Evolutionary conservation across 2,329 filamentous ascomycete species (phyloP), one percentile per base, ranked within the genome.

Genomic region (Ophioceras dolichostomum): DNA sequence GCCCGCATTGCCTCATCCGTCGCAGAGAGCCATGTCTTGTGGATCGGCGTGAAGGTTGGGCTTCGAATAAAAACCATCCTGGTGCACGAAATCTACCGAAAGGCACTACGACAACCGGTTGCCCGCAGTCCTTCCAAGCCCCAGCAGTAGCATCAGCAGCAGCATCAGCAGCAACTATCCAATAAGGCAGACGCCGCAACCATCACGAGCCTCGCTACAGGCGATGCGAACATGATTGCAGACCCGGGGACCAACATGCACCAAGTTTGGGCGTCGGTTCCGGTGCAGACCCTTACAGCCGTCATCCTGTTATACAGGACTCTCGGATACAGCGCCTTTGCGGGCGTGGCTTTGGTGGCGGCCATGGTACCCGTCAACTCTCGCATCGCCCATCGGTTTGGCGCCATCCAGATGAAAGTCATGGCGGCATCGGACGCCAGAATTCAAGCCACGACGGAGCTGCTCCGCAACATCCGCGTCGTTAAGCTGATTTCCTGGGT

Each of bases 401-500:
- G 79, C 47, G 73, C 70, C 37, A 85, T 86, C 3, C 91, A 95
- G 54, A 94, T 93, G 62, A 75, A 77, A 46, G 96, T 98, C 50
- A 78, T 96, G 63, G 76, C 83, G 37, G 87, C 87, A 16, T 96
- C 91, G 3, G 91, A 98, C 60, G 89, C 91, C 52, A 79, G 91
- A 37, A 96, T 98, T 44, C 85, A 95, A 53, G 82, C 87, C 4
- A 98, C 91, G 4, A 98, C 98, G 55, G 91, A 98, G 59, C 83
- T 96, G 6, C 67, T 98, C 20, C 88, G 94, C 53, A 98, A 96
- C 50, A 96, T 98, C 46, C 79, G 91, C 36, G 95, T 98, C 55
- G 96, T 98, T 73, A 98, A 98, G 56, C 98, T 89, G 59, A 98
- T 98, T 55, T 89, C 91, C 0, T 98, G 91, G 91, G 91, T 98